phyloP scores from a whole-genome alignment of 2,329 filamentous ascomycete species.

The Fusarium torreyae region DNA sequence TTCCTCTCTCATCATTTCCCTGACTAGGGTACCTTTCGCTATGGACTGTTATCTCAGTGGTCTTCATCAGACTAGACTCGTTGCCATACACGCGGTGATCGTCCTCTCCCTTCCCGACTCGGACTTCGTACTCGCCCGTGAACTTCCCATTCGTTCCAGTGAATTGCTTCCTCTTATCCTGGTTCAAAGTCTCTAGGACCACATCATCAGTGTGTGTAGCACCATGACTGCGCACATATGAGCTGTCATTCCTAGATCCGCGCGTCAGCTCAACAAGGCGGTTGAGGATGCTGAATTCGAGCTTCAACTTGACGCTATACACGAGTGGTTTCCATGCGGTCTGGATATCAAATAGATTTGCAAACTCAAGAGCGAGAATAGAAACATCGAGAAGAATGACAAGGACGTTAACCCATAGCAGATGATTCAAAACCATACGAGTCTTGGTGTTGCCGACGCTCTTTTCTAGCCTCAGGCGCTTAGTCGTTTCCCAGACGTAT shows the following conservation, averaged over 20 bases:
- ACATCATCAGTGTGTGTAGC: slow-evolving; percentile 30
- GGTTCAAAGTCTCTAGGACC: slow-evolving; percentile 39
- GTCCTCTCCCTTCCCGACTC: slow-evolving; percentile 32
- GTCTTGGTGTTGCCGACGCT: slow-evolving; percentile 37
- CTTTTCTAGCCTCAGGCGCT: slow-evolving; percentile 62
- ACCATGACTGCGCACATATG: slow-evolving; percentile 37
- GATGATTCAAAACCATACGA: slow-evolving; percentile 50
- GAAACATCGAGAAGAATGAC: slow-evolving; percentile 59
- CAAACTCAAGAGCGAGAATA: slow-evolving; percentile 54
- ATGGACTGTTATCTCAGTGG: slow-evolving; percentile 38
- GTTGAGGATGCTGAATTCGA: slow-evolving; percentile 58
- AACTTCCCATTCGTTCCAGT: slow-evolving; percentile 17
- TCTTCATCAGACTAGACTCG: slow-evolving; percentile 35
- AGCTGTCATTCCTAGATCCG: slow-evolving; percentile 36
- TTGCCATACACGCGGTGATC: slow-evolving; percentile 3
- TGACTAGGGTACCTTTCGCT: slow-evolving; percentile 26
- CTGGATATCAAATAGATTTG: slow-evolving; percentile 55
- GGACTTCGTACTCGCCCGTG: slow-evolving; percentile 38
- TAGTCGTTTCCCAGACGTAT: slow-evolving; percentile 67
- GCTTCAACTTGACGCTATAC: slow-evolving; percentile 57
- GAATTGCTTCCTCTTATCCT: slow-evolving; percentile 31
- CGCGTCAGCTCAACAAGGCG: slow-evolving; percentile 50
- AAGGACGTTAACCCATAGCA: slow-evolving; percentile 61
- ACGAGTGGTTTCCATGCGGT: slow-evolving; percentile 48
- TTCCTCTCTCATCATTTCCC: slow-evolving; percentile 6